A percentile compares a stretch with the other conserved stretches of the same genome.
phyloP scores from a whole-genome alignment of 2,329 filamentous ascomycete genomes.

The Neonectria sp. region DNA sequence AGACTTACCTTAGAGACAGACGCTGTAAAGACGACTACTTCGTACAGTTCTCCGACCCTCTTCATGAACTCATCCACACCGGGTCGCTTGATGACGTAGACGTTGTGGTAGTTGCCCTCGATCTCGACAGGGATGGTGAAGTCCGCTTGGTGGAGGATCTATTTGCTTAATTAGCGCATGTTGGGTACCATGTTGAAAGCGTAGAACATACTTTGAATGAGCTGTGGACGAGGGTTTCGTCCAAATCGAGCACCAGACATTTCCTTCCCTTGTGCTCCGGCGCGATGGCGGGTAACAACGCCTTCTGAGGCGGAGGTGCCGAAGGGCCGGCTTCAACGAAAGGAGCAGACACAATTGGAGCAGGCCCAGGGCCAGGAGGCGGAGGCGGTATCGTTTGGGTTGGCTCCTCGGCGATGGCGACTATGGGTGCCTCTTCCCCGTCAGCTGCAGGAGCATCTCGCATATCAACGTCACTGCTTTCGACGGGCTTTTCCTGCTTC shows the following conservation, averaged over 20 bases:
- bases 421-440: slow-evolving; percentile 61
- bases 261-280: slow-evolving; percentile 89
- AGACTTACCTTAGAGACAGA: slow-evolving; percentile 91
- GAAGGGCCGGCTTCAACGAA: slow-evolving; percentile 59
- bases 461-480: slow-evolving; percentile 78
- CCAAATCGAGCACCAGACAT: slow-evolving; percentile 94
- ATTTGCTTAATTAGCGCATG: slow-evolving; percentile 42
- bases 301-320: slow-evolving; percentile 67
- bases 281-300: slow-evolving; percentile 85
- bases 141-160: slow-evolving; percentile 98
- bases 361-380: slow-evolving; percentile 62
- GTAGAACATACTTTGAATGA: slow-evolving; percentile 87
- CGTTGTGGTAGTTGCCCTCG: slow-evolving; percentile 98
- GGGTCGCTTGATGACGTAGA: slow-evolving; percentile 99
- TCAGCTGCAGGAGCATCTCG: slow-evolving; percentile 71
- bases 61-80: slow-evolving; percentile 99
- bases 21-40: slow-evolving; percentile 98
- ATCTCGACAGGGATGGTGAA: slow-evolving; percentile 99
- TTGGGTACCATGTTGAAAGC: neutral
- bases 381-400: slow-evolving; percentile 58
- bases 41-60: slow-evolving; percentile 95
- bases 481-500: slow-evolving; percentile 57
- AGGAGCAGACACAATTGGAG: slow-evolving; percentile 58
- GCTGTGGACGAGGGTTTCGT: slow-evolving; percentile 97
- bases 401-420: slow-evolving; percentile 56